phyloP scores from a whole-genome alignment of 805 yeast species.

The Ogataea parapolymorpha region DNA sequence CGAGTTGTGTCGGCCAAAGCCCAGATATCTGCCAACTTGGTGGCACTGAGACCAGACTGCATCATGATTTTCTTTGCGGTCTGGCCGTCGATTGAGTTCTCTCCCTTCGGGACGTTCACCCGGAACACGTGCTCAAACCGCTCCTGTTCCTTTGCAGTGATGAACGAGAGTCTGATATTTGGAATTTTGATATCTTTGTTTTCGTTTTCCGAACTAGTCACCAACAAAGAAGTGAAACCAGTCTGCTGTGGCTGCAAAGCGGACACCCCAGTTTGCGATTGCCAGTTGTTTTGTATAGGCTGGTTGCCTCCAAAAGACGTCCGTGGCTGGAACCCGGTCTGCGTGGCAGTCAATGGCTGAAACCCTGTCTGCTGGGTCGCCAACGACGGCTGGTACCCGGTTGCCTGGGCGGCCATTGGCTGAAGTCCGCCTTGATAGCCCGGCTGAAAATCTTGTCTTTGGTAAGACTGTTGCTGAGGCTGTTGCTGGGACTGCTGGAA shows the following conservation, averaged over 20 bases:
- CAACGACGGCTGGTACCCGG: conserved; percentile 30
- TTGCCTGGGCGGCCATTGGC: conserved; percentile 35
- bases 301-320: conserved; percentile 35
- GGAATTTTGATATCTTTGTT: conserved; percentile 66
- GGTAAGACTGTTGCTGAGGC: conserved; percentile 13
- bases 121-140: conserved; percentile 84
- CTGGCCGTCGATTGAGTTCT: conserved; percentile 63
- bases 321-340: conserved; percentile 40
- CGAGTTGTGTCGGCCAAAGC: conserved; percentile 83
- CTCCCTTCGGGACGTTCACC: conserved; percentile 71
- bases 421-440: neutral
- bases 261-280: conserved; percentile 21
- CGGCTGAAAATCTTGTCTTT: neutral
- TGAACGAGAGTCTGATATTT: conserved; percentile 73
- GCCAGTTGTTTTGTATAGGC: conserved; percentile 43
- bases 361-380: conserved; percentile 14
- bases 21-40: conserved; percentile 84
- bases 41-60: conserved; percentile 74
- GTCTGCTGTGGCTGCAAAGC: conserved; percentile 42
- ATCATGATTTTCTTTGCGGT: conserved; percentile 76
- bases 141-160: conserved; percentile 80
- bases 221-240: conserved; percentile 39
- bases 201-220: conserved; percentile 30
- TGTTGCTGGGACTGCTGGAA: conserved; percentile 10
- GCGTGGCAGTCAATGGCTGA: conserved; percentile 35